Evolutionary conservation across 495 filamentous ascomycete genomes (phyloP).

Genomic region (Elaphomyces granulatus): DNA sequence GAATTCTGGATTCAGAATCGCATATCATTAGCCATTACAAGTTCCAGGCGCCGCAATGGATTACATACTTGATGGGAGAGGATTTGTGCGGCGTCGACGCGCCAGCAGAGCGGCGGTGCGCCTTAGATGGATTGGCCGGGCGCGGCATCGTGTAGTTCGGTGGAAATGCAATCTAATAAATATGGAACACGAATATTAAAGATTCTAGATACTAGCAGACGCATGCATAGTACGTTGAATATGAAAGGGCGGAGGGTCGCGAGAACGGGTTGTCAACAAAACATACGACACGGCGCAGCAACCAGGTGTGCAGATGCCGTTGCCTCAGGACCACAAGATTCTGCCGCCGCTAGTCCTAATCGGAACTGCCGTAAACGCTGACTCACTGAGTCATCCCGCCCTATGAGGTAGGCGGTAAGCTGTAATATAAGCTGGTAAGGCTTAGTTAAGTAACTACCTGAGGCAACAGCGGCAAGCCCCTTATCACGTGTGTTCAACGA

Average conservation of each 20-base stretch:
- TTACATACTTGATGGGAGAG: slow-evolving; percentile 54
- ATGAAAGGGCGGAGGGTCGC: background rate
- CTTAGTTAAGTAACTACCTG: too few species aligned
- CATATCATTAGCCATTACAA: slow-evolving; percentile 12
- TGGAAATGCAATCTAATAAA: too few species aligned
- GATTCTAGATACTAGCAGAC: background rate
- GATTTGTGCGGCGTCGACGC: slow-evolving; percentile 44
- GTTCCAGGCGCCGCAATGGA: slow-evolving; percentile 4
- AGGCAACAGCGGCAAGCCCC: too few species aligned
- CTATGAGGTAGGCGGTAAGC: too few species aligned
- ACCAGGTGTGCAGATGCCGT: slow-evolving; percentile 2
- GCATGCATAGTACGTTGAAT: background rate
- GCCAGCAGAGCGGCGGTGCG: slow-evolving; percentile 34
- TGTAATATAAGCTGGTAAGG: too few species aligned
- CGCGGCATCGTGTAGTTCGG: slow-evolving; percentile 74
- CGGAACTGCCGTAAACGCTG: too few species aligned
- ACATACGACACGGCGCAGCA: slow-evolving; percentile 5
- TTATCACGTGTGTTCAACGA: too few species aligned
- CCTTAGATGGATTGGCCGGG: slow-evolving; percentile 44
- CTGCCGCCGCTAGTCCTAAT: too few species aligned
- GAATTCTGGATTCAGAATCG: slow-evolving; percentile 41
- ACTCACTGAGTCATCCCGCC: too few species aligned
- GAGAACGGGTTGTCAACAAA: slow-evolving; percentile 12
- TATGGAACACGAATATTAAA: too few species aligned
- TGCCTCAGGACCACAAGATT: too few species aligned